Evolutionary conservation across 768 basidiomycete species (phyloP).

Genomic region (Mycena epipterygia): DNA sequence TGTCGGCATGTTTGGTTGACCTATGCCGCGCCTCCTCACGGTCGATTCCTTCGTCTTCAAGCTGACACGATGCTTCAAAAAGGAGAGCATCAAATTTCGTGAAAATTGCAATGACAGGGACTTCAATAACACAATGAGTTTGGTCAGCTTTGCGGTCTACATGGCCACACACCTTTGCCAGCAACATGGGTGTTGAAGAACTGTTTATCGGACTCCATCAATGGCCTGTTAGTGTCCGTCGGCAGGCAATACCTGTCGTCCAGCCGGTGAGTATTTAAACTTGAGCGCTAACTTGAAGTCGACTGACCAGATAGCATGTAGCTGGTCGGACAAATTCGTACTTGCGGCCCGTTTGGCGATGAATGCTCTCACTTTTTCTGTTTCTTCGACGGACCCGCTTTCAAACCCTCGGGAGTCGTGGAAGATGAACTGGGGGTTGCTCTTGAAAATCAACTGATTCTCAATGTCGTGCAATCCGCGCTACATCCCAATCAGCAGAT

Average conservation of each 20-base stretch:
- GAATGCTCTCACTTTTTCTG: slow-evolving; percentile 47
- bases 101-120: slow-evolving; percentile 55
- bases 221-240: background rate
- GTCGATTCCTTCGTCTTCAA: slow-evolving; percentile 27
- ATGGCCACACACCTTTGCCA: background rate
- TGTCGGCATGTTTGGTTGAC: background rate
- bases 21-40: background rate
- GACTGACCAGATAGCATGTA: slow-evolving; percentile 46
- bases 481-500: slow-evolving; percentile 11
- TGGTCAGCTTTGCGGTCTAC: background rate
- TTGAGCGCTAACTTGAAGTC: background rate
- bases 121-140: slow-evolving; percentile 37
- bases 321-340: slow-evolving; percentile 37
- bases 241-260: background rate
- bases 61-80: slow-evolving; percentile 32
- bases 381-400: slow-evolving; percentile 46
- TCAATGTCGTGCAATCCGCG: slow-evolving; percentile 41
- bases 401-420: slow-evolving; percentile 47
- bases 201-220: background rate
- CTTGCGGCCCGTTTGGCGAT: slow-evolving; percentile 41
- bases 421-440: slow-evolving; percentile 43
- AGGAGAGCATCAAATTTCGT: slow-evolving; percentile 53
- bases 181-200: background rate
- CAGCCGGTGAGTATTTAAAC: background rate
- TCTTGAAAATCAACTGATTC: slow-evolving; percentile 38